These are phyloP conservation scores for Pouteria glomerata DNA, from an alignment of 148 eudicot species.

Conservation along the genomic window DNA sequence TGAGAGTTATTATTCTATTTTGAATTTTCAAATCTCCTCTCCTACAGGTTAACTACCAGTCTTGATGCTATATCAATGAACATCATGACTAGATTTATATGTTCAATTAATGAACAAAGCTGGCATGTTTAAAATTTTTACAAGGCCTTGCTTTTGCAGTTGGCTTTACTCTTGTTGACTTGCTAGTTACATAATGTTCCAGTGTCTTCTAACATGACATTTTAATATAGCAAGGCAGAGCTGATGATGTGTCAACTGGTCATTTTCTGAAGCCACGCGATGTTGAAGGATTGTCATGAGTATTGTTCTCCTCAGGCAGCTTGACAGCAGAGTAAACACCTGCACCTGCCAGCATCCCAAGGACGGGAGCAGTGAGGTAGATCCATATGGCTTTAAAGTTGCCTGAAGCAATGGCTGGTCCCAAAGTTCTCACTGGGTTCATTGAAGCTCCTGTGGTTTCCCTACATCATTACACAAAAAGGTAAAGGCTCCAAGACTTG, in stretches of 20 bases:
- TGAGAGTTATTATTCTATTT: no score
- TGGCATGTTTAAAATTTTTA: neutral
- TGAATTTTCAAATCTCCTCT: neutral
- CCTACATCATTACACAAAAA: slow-evolving; percentile 30
- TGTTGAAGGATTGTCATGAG: slow-evolving; percentile 39
- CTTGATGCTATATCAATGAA: neutral
- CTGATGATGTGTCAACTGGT: slow-evolving; percentile 6
- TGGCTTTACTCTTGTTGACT: neutral
- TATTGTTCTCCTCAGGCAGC: slow-evolving; percentile 58
- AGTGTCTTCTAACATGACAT: neutral
- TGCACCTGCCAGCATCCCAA: slow-evolving; percentile 88
- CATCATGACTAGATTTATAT: neutral
- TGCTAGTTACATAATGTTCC: neutral
- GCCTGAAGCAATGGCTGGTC: slow-evolving; percentile 85
- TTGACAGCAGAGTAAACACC: slow-evolving; percentile 76
- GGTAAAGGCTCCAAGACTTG: neutral
- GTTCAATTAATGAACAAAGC: neutral
- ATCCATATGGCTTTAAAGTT: slow-evolving; percentile 83
- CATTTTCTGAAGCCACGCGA: slow-evolving; percentile 57
- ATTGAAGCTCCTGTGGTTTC: slow-evolving; percentile 82
- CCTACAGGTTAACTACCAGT: neutral
- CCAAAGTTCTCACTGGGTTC: slow-evolving; percentile 96
- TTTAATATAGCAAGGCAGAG: neutral
- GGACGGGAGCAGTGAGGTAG: slow-evolving; percentile 76
- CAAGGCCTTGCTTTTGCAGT: neutral